Evolutionary conservation across 768 basidiomycete genomes (phyloP).

Genomic region (Hebeloma cylindrosporum): DNA sequence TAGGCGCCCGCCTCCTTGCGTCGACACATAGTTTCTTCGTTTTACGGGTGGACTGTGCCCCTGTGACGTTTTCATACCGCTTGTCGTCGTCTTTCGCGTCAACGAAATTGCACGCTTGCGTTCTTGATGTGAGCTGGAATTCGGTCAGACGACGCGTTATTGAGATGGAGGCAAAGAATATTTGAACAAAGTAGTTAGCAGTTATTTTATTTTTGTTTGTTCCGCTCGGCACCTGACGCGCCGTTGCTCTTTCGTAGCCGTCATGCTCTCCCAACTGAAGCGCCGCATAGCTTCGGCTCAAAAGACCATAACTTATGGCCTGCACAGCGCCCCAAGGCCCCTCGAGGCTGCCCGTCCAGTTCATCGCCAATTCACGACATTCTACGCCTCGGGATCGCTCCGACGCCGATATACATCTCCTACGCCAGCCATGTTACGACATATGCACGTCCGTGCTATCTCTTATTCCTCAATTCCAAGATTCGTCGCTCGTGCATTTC

Average conservation of each 20-base stretch:
- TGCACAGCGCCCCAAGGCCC: slow-evolving; percentile 42
- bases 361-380: slow-evolving; percentile 59
- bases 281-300: slow-evolving; percentile 38
- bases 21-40: slow-evolving; percentile 68
- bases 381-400: slow-evolving; percentile 53
- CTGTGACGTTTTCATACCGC: slow-evolving; percentile 70
- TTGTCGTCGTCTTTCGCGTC: slow-evolving; percentile 68
- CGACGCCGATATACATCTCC: slow-evolving; percentile 49
- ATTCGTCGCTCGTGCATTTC: slow-evolving; percentile 83
- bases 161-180: background rate
- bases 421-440: slow-evolving; percentile 48
- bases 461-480: slow-evolving; percentile 90
- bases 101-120: slow-evolving; percentile 60
- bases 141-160: background rate
- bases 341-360: slow-evolving; percentile 37
- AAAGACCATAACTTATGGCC: slow-evolving; percentile 55
- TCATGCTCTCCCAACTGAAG: slow-evolving; percentile 46
- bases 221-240: slow-evolving; percentile 8
- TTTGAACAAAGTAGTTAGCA: too few relatives aligned
- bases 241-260: background rate
- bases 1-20: slow-evolving; percentile 81
- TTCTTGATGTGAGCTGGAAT: slow-evolving; percentile 58
- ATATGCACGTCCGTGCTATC: slow-evolving; percentile 69
- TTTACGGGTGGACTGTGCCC: slow-evolving; percentile 76
- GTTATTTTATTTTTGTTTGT: slow-evolving; percentile 19